phyloP scores from a whole-genome alignment of 139 green algal species.

The Pseudopediastrum boryanum region DNA sequence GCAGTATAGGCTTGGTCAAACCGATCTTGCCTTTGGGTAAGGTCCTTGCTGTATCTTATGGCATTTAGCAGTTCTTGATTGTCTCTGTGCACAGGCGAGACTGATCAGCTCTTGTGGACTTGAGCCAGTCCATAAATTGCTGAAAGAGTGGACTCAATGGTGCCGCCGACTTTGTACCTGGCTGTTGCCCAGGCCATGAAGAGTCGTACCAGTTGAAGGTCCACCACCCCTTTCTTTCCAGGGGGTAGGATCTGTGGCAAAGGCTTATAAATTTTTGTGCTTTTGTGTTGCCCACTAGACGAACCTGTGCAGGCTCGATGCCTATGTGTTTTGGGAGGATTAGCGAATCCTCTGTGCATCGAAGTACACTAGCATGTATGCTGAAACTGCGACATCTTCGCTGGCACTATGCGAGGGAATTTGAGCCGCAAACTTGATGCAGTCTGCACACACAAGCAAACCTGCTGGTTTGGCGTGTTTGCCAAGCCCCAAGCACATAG shows the following conservation, averaged over 20 bases:
- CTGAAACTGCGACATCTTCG: neutral
- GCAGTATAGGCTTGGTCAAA: neutral
- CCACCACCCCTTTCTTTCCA: neutral
- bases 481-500: neutral
- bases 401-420: neutral
- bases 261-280: neutral
- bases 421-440: neutral
- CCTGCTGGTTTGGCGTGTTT: neutral
- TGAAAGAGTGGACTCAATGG: neutral
- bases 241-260: neutral
- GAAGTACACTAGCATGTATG: neutral
- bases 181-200: neutral
- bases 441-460: neutral
- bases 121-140: slow-evolving; percentile 12
- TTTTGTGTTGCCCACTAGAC: neutral
- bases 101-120: neutral
- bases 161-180: slow-evolving; percentile 18
- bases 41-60: neutral
- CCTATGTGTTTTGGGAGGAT: neutral
- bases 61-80: neutral
- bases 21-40: neutral
- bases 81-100: neutral
- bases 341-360: neutral
- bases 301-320: neutral
- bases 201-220: neutral